Evolutionary conservation across 2,329 filamentous ascomycete genomes (phyloP), one percentile per base, ranked within the genome.

Genomic region (Microcyclosporella mali): DNA sequence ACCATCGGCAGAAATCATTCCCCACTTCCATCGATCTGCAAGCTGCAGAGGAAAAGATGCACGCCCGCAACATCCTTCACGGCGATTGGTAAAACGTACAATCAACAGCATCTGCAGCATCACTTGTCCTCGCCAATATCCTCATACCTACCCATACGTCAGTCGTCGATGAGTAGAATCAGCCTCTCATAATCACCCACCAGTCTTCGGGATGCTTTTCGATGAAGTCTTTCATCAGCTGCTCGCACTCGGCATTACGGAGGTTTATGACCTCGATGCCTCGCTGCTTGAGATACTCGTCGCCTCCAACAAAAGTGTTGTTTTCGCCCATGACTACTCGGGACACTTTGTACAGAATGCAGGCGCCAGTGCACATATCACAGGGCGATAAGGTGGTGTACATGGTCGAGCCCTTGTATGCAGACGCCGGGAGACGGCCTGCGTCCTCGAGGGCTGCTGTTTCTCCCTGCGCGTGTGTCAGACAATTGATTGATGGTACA

Each of bases 331-430:
- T 78, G 21, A 89, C 84, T 2, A 88, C 83, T 16, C 84, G 75
- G 35, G 75, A 72, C 45, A 89, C 75, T 56, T 83, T 83, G 70
- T 88, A 89, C 46, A 88, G 72, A 46, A 89, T 69, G 57, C 84
- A 88, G 2, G 84, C 83, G 7, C 85, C 84, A 3, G 84, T 87
- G 64, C 82, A 89, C 84, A 88, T 88, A 59, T 86, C 82, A 62
- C 85, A 89, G 1, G 84, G 85, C 2, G 82, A 85, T 6, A 89
- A 70, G 1, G 84, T 88, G 2, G 85, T 89, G 66, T 85, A 89
- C 82, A 89, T 88, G n/a, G 84, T 88, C 28, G 81, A 77, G 21
- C 80, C 81, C 52, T 74, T 73, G 64, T 88, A 88, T 4, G 75
- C 74, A 1, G 76, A 77, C 12, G 82, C 83, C 25, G 82, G 79